These are phyloP conservation scores for Phytophthora chlamydospora DNA, from an alignment of 352 stramenopile species.

Conservation along the genomic window DNA sequence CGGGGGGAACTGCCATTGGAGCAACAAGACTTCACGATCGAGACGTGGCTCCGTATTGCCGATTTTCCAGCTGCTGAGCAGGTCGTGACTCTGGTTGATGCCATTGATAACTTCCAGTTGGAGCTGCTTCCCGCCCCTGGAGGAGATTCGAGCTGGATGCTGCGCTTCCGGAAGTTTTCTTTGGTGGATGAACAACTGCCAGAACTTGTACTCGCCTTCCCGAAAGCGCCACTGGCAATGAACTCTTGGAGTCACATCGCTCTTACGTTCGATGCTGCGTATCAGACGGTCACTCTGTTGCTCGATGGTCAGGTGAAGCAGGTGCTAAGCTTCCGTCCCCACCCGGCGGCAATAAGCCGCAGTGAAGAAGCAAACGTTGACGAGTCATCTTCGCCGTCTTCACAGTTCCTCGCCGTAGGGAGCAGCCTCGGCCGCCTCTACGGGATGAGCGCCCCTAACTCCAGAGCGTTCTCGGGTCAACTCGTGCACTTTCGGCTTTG, in stretches of 20 bases:
- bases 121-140: constrained; percentile 20
- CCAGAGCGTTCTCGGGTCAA: constrained; percentile 28
- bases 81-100: constrained; percentile 41
- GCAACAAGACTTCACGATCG: constrained; percentile 46
- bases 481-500: constrained; percentile 38
- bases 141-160: constrained; percentile 20
- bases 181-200: constrained; percentile 29
- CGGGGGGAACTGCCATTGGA: constrained; percentile 14
- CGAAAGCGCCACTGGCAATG: constrained; percentile 6
- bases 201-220: constrained; percentile 33
- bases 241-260: constrained; percentile 41
- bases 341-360: constrained; percentile 10
- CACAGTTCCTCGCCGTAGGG: constrained; percentile 36
- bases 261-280: constrained; percentile 26
- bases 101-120: constrained; percentile 40
- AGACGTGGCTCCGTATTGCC: constrained; percentile 49
- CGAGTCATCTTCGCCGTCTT: constrained; percentile 2
- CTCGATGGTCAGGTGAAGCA: constrained; percentile 36
- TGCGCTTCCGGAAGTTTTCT: constrained; percentile 41
- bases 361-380: constrained; percentile 10
- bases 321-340: constrained; percentile 15
- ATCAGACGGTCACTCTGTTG: constrained; percentile 32
- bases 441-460: constrained; percentile 12
- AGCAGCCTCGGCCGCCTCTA: constrained; percentile 34
- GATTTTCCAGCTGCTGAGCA: constrained; percentile 6